Evolutionary conservation across 768 basidiomycete genomes (phyloP), one percentile per base, ranked within the genome.

Genomic region (Boletus subparvulus): DNA sequence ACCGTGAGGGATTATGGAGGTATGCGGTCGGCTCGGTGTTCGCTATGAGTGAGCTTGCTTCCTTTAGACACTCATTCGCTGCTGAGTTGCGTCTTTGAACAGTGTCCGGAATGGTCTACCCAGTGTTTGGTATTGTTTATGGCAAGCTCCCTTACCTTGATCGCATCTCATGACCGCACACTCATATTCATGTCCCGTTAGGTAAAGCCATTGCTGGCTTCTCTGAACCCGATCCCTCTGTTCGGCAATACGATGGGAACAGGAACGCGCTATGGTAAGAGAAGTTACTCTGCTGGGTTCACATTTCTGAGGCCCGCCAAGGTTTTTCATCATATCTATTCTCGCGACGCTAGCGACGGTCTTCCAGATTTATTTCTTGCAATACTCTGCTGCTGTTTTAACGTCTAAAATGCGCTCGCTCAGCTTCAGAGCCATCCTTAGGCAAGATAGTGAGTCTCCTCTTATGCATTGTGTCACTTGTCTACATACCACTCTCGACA

Each of bases 321-420:
- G 85, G 79, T 84, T 92, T 72, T 93, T 94, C 77, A 64, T 93
- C 65, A 89, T 94, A 60, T 83, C 88, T 30, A 80, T 95, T 60
- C 58, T 86, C 33, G 83, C 92, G 6, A 82, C 82, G 3, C 2
- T 81, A 6, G 63, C 79, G 36, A 91, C 48, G 80, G 78, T 35
- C n/a, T 54, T 80, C 56, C 93, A 97, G 70, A 88, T 87, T 64
- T 88, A 81, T 65, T 73, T 83, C 45, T 94, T 93, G 67, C 75
- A 83, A 8, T 70, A 76, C 3, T 77, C 91, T 6, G 90, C 92
- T 37, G 85, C 92, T 9, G 74, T 73, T 10, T 73, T 98, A 52
- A 87, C 88, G 2, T 74, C 81, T 37, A 87, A 84, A 58, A 70
- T 98, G 43, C 85, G 96, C 33, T 78, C 78, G 2, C 67, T 88